Percentiles rank a stretch among this genome's conserved stretches.
These are phyloP conservation scores for Colletotrichum coccodes DNA, from an alignment of 2,329 filamentous ascomycete genomes.

Conservation along the genomic window DNA sequence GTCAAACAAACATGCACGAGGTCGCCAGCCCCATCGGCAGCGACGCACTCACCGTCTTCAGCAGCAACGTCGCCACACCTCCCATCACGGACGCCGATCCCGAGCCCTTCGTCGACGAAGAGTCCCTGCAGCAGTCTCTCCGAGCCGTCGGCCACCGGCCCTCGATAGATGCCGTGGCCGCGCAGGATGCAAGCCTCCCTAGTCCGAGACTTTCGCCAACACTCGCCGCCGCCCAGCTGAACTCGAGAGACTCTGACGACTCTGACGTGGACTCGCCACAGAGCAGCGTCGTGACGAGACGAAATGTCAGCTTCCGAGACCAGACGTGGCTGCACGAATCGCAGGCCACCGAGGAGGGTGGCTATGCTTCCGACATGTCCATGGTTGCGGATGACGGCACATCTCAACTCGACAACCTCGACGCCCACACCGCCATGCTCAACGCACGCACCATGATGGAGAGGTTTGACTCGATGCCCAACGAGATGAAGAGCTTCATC, in stretches of 20 bases:
- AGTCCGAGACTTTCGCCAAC: slow-evolving; percentile 96
- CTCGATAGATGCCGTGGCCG: slow-evolving; percentile 74
- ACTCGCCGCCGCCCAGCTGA: slow-evolving; percentile 74
- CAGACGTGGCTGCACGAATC: slow-evolving; percentile 51
- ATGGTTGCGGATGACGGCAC: slow-evolving; percentile 19
- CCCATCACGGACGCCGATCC: slow-evolving; percentile 79
- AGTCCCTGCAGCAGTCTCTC: slow-evolving; percentile 57
- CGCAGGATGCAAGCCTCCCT: slow-evolving; percentile 90
- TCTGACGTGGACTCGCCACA: slow-evolving; percentile 47
- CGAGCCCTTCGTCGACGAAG: slow-evolving; percentile 67
- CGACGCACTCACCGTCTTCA: slow-evolving; percentile 69
- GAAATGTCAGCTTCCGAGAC: slow-evolving; percentile 25
- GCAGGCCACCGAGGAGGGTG: slow-evolving; percentile 51
- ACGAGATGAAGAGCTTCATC: slow-evolving; percentile 92
- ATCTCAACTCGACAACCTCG: slow-evolving; percentile 40
- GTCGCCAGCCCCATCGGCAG: slow-evolving; percentile 61
- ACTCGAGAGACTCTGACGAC: slow-evolving; percentile 53
- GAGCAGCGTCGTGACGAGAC: slow-evolving; percentile 19
- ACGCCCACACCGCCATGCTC: slow-evolving; percentile 63
- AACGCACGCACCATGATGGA: slow-evolving; percentile 90
- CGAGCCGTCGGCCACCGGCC: slow-evolving; percentile 60
- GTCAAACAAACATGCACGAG: slow-evolving; percentile 41
- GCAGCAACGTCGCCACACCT: slow-evolving; percentile 75
- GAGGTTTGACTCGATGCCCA: slow-evolving; percentile 89
- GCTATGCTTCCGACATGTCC: slow-evolving; percentile 38